Percentiles rank a stretch among this genome's conserved stretches.
These are phyloP conservation scores for Suillus hirtellus DNA, from an alignment of 768 basidiomycete genomes.

Conservation along the genomic window DNA sequence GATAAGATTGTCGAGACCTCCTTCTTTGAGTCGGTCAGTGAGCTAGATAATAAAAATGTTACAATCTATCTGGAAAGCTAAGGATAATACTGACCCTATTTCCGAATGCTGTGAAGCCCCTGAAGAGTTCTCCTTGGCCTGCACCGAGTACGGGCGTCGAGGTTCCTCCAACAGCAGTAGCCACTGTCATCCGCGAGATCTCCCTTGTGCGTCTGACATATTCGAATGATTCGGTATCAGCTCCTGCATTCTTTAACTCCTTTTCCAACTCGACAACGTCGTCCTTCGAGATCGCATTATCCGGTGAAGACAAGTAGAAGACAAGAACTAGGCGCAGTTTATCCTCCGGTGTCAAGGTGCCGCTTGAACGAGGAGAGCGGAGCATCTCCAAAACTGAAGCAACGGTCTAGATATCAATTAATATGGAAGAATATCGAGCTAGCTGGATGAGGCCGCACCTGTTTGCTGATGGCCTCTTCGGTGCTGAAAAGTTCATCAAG, in stretches of 20 bases:
- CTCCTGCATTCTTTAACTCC: constrained; percentile 80
- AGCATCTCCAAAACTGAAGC: constrained; percentile 83
- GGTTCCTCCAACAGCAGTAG: constrained; percentile 57
- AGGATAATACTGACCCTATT: constrained; percentile 62
- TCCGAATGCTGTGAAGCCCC: constrained; percentile 90
- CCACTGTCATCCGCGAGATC: constrained; percentile 87
- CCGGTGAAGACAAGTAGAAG: constrained; percentile 87
- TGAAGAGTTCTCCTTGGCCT: constrained; percentile 84
- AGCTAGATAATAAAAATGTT: constrained; percentile 50
- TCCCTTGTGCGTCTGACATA: constrained; percentile 92
- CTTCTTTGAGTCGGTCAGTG: constrained; percentile 90
- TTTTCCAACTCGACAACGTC: constrained; percentile 87
- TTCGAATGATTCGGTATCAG: constrained; percentile 81
- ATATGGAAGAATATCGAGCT: constrained; percentile 2
- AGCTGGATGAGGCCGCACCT: constrained; percentile 44
- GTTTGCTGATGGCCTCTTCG: constrained; percentile 88
- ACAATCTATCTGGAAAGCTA: not conserved
- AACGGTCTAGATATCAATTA: constrained; percentile 53
- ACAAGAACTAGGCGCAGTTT: constrained; percentile 94
- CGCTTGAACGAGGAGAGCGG: constrained; percentile 67
- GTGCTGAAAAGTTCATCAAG: constrained; percentile 97
- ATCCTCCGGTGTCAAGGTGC: constrained; percentile 71
- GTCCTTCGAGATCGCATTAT: constrained; percentile 80
- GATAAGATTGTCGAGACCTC: constrained; percentile 94
- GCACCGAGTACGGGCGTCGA: constrained; percentile 69